Evolutionary conservation across 2,329 filamentous ascomycete species (phyloP).

Genomic region (Alternaria longipes): DNA sequence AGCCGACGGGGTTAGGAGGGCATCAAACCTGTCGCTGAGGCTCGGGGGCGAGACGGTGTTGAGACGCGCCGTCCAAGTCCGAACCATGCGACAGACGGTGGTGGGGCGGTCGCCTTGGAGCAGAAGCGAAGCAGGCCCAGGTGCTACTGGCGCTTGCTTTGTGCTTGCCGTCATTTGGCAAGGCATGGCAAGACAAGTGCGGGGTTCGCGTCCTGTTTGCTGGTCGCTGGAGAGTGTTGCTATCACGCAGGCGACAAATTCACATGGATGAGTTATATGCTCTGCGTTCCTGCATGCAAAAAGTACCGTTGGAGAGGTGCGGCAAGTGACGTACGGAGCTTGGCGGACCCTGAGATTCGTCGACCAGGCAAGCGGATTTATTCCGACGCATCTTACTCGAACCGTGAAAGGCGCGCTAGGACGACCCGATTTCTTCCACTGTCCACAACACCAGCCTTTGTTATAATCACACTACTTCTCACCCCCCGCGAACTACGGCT

Average conservation of each 20-base stretch:
- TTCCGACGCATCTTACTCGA: slow-evolving; percentile 16
- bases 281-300: slow-evolving; percentile 18
- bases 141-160: slow-evolving; percentile 17
- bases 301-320: background rate
- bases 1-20: slow-evolving; percentile 7
- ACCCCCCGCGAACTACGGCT: slow-evolving; percentile 16
- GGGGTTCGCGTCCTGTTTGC: slow-evolving; percentile 3
- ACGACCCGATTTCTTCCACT: slow-evolving; percentile 20
- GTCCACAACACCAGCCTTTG: slow-evolving; percentile 19
- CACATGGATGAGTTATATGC: background rate
- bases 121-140: slow-evolving; percentile 5
- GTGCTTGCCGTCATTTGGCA: slow-evolving; percentile 10
- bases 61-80: slow-evolving; percentile 16
- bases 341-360: slow-evolving; percentile 13
- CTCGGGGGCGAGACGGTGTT: slow-evolving; percentile 17
- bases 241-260: background rate
- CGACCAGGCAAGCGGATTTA: slow-evolving; percentile 20
- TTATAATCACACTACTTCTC: slow-evolving; percentile 18
- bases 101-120: slow-evolving; percentile 23
- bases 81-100: slow-evolving; percentile 17
- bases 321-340: slow-evolving; percentile 19
- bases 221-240: background rate
- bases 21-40: slow-evolving; percentile 10
- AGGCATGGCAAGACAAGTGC: background rate
- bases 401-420: slow-evolving; percentile 15